Percentiles rank a stretch among this genome's conserved stretches.
phyloP scores from a whole-genome alignment of 345 rosid species.

The Limnanthes douglasii region DNA sequence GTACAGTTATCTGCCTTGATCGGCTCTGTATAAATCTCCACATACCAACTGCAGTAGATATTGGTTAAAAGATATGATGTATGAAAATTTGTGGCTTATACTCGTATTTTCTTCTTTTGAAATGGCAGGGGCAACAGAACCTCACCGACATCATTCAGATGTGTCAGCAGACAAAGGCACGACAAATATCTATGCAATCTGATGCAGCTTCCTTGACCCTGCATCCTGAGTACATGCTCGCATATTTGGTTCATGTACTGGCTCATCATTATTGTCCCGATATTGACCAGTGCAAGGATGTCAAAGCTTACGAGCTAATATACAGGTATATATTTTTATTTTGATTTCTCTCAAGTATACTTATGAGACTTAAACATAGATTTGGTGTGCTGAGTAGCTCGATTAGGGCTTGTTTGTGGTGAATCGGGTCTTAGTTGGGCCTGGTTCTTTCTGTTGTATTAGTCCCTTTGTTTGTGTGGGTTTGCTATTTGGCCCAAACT shows the following conservation, averaged over 20 bases:
- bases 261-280: conserved; percentile 85
- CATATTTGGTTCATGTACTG: conserved; percentile 65
- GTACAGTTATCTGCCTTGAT: conserved; percentile 22
- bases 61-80: background rate
- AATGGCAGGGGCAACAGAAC: conserved; percentile 74
- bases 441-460: conserved; percentile 2
- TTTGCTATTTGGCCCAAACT: too few relatives aligned
- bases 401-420: background rate
- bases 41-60: too few relatives aligned
- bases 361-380: too few relatives aligned
- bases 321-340: conserved; percentile 35
- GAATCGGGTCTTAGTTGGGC: background rate
- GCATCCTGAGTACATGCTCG: conserved; percentile 57
- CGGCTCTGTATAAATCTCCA: too few relatives aligned
- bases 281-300: conserved; percentile 68
- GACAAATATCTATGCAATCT: conserved; percentile 46
- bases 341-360: too few relatives aligned
- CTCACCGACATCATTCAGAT: conserved; percentile 75
- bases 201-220: conserved; percentile 36
- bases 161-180: conserved; percentile 62
- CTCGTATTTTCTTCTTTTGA: conserved; percentile 10
- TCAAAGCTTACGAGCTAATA: conserved; percentile 57
- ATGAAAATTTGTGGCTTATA: background rate
- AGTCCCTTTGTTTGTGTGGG: conserved; percentile 4
- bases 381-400: conserved; percentile 1